Evolutionary conservation across 108 stramenopile species (phyloP).

Genomic region (Fragilaria crotonensis): DNA sequence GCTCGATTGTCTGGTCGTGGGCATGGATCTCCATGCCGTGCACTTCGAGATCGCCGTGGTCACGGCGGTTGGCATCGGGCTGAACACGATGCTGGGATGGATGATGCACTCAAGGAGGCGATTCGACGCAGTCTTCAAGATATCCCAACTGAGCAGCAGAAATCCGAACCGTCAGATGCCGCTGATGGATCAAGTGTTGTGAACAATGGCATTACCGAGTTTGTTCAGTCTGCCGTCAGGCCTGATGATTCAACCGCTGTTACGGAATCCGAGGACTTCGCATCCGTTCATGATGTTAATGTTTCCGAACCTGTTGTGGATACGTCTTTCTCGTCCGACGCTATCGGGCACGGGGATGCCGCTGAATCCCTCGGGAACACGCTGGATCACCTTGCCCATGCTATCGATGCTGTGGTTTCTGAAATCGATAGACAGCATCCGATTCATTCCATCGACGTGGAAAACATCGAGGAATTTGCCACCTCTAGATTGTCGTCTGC

Average conservation of each 20-base stretch:
- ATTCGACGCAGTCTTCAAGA: slow-evolving; percentile 49
- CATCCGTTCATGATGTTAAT: not conserved
- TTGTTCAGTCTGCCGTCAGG: not conserved
- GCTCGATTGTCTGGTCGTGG: slow-evolving; percentile 9
- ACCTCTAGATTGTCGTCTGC: slow-evolving; percentile 2
- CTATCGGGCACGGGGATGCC: slow-evolving; percentile 61
- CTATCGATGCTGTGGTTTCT: slow-evolving; percentile 30
- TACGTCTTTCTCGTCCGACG: slow-evolving; percentile 62
- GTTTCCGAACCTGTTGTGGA: slow-evolving; percentile 7
- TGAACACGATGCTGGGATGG: slow-evolving; percentile 12
- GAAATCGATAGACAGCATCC: slow-evolving; percentile 16
- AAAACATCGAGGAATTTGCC: slow-evolving; percentile 31
- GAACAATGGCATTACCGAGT: not conserved
- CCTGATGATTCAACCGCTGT: not conserved
- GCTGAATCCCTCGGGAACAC: slow-evolving; percentile 61
- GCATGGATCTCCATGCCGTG: not conserved
- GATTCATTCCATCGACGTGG: slow-evolving; percentile 13
- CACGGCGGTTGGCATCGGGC: not conserved
- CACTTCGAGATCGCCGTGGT: not conserved
- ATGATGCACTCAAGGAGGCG: slow-evolving; percentile 44
- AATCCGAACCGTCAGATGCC: no score
- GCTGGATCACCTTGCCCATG: slow-evolving; percentile 35
- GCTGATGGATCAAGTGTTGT: not conserved
- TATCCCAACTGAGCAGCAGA: not conserved
- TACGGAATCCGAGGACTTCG: not conserved